Base-by-base conservation (phyloP, 305 asterid species). In the Fraxinus sp. region DNA sequence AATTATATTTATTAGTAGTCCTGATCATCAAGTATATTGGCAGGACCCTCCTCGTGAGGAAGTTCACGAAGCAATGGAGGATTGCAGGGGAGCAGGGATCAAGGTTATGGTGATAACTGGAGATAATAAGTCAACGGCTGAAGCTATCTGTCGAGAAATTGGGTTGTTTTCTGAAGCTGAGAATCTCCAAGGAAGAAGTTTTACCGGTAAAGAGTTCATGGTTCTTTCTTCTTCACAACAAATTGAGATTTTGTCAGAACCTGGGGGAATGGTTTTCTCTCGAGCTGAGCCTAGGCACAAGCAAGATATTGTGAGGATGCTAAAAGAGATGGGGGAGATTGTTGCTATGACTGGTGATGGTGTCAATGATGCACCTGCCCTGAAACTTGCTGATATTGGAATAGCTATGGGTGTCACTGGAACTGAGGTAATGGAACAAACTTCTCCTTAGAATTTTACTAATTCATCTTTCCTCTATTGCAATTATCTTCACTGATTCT, bases 301-400 rank as follows among this genome's bases (percentile, higher is more conserved):
- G 87, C 99, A 96, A 83, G 97, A 96, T 57, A 94, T 96, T 36
- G 98, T 96, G 82, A 87, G 98, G 89, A 86, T 94, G 89, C 92
- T 96, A 35, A 94, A 94, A 87, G 98, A 91, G 39, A 88, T 89
- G 90, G 98, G 95, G 4, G 98, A 94, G 85, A 81, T 96, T 66
- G 99, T 96, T 85, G 98, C 99, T 9, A 96, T 96, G 98, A 96
- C 98, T 43, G 99, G 99, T 36, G 99, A 96, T 83, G 99, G 99
- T 14, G 97, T 96, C 55, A 96, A 94, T 84, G 99, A 96, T 89
- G 99, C 99, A 57, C 99, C 99, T 52, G 99, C 99, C 4, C 84
- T 96, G 14, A 96, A 94, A 89, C 94, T 93, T 37, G 98, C 99
- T 77, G 98, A 94, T 86, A 92, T 96, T 82, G 99, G 99, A 64